Conservation (phyloP, 495 filamentous ascomycete species). For the Penicillium pulvis region DNA sequence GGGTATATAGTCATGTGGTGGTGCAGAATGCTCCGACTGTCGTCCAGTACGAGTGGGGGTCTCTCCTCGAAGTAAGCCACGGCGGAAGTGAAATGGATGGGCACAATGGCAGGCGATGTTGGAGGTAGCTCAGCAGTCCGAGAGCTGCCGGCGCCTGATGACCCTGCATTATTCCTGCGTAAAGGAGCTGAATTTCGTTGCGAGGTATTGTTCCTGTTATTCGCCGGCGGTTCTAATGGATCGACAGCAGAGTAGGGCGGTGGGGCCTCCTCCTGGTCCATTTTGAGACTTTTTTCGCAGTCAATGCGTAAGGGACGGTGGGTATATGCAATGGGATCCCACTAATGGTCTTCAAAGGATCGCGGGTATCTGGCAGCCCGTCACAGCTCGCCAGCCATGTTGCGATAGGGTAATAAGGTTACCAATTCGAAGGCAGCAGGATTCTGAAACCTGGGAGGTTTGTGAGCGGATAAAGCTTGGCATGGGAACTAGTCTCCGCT, state of each 20-base stretch:
- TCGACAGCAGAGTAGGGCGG: slow-evolving; percentile 51
- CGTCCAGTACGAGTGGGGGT: slow-evolving; percentile 29
- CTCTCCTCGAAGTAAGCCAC: slow-evolving; percentile 49
- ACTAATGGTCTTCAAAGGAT: slow-evolving; percentile 9
- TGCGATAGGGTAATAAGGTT: slow-evolving; percentile 24
- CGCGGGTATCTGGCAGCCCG: slow-evolving; percentile 15
- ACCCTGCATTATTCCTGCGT: slow-evolving; percentile 21
- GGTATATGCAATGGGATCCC: slow-evolving; percentile 1
- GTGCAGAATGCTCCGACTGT: slow-evolving; percentile 30
- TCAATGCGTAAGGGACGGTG: neutral
- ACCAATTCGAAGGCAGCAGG: slow-evolving; percentile 27
- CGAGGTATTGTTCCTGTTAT: slow-evolving; percentile 20
- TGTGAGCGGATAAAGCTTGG: slow-evolving; percentile 2
- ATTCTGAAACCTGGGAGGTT: slow-evolving; percentile 8
- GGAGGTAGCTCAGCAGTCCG: slow-evolving; percentile 11
- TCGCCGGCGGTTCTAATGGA: slow-evolving; percentile 34
- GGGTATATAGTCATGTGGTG: slow-evolving; percentile 50
- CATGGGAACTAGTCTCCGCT: neutral
- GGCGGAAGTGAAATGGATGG: slow-evolving; percentile 45
- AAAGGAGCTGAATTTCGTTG: slow-evolving; percentile 23
- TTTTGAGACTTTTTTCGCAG: slow-evolving; percentile 13
- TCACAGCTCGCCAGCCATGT: slow-evolving; percentile 24
- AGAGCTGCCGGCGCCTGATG: slow-evolving; percentile 25
- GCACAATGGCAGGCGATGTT: slow-evolving; percentile 18
- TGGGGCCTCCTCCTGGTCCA: slow-evolving; percentile 48